Evolutionary conservation across 495 filamentous ascomycete genomes (phyloP), one percentile per base, ranked within the genome.

Genomic region (Sporormia fimetaria): DNA sequence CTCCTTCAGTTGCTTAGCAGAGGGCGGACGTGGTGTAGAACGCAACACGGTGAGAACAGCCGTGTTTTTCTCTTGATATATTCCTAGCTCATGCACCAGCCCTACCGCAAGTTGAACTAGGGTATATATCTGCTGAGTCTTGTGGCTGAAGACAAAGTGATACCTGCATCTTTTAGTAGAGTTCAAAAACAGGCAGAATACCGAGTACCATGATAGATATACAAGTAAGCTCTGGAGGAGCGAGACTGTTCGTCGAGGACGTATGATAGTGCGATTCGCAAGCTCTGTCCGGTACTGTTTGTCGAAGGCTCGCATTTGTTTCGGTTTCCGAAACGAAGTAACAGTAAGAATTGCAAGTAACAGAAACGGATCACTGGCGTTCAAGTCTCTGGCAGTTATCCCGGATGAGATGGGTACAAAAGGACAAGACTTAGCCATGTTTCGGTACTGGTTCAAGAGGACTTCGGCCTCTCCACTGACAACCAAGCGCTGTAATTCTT

Each of bases 71-170:
- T 21, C 40, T 20, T 51, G 35, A 22, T 51, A 41, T 5, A 51
- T 16, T 3, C 25, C 38, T n/a, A 51, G 32, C 14, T 51, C 47
- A 24, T 44, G 22, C 3, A 41, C 41, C 2, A 51, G 4, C 2
- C 47, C 47, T 27, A 45, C 41, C 12, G 47, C 31, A 11, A 51
- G 41, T 20, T 51, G 47, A 11, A 37, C 15, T 3, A 51, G 12
- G 10, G 33, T 34, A 24, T 27, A 40, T 2, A 42, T 40, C 23
- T 44, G 41, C 14, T 51, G 41, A 2, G 47, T 44, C 29, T 51
- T 51, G 22, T 44, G 47, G 27, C 40, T 51, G 16, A 44, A 51
- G 1, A 45, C 30, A 17, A 51, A 51, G 33, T 51, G 47, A 26
- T 51, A 51, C 38, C 45, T 49, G 26, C 6, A 28, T 2, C 6